These are phyloP conservation scores for Prunella vulgaris DNA, from an alignment of 257 asterid species.

Conservation along the genomic window DNA sequence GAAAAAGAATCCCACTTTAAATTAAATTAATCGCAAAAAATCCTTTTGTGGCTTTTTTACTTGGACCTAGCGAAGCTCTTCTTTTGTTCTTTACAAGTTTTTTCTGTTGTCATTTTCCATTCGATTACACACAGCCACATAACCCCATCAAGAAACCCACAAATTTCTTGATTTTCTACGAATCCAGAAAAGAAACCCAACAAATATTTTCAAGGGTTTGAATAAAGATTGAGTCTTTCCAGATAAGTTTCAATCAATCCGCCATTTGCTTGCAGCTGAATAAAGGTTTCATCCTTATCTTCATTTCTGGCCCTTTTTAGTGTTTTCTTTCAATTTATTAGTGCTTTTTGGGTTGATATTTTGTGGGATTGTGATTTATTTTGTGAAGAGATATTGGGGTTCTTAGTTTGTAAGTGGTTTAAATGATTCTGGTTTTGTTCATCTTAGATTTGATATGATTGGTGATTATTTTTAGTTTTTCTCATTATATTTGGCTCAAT, in stretches of 20 bases:
- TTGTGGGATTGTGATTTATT: constrained; percentile 21
- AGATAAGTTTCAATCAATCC: constrained; percentile 34
- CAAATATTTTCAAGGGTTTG: constrained; percentile 28
- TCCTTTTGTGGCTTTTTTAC: constrained; percentile 45
- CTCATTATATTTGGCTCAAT: neutral
- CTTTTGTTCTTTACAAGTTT: constrained; percentile 21
- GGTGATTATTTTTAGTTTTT: neutral
- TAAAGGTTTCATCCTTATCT: constrained; percentile 31
- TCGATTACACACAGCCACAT: constrained; percentile 29
- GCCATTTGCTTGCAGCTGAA: constrained; percentile 32
- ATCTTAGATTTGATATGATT: constrained; percentile 14
- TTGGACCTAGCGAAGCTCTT: constrained; percentile 34
- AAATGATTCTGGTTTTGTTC: neutral
- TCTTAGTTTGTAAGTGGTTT: neutral
- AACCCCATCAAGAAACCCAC: constrained; percentile 24
- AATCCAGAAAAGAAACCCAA: constrained; percentile 18
- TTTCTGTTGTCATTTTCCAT: constrained; percentile 24
- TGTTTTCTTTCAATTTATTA: neutral
- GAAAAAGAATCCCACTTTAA: constrained; percentile 18
- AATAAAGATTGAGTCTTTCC: constrained; percentile 37
- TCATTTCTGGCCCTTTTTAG: constrained; percentile 7
- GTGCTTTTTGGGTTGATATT: constrained; percentile 5
- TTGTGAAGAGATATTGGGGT: constrained; percentile 4
- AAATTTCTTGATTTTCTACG: constrained; percentile 26
- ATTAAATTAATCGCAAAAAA: neutral